These are phyloP conservation scores for Aspergillus sclerotioniger DNA, from an alignment of 495 filamentous ascomycete genomes.

Conservation along the genomic window DNA sequence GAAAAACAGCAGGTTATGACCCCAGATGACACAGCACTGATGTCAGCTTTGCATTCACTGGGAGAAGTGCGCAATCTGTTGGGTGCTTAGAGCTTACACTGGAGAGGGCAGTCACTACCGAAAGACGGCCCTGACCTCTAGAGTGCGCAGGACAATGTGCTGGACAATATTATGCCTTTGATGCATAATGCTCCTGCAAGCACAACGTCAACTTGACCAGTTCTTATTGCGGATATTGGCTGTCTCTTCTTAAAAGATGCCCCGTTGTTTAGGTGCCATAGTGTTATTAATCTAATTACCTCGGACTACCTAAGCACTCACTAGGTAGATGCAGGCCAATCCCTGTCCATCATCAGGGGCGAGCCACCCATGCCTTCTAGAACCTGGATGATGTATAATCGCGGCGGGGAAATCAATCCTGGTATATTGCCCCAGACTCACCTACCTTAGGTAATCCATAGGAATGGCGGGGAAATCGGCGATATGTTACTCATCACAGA, in stretches of 20 bases:
- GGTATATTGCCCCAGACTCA: neutral
- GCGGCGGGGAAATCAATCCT: neutral
- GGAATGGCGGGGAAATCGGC: neutral
- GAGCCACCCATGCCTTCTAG: neutral
- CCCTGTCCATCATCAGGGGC: neutral
- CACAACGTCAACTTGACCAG: too few relatives aligned
- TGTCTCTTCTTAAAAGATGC: too few relatives aligned
- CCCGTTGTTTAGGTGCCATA: neutral
- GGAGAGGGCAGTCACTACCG: too few relatives aligned
- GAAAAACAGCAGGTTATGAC: neutral
- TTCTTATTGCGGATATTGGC: too few relatives aligned
- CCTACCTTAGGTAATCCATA: constrained; percentile 1
- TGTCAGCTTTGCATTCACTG: constrained; percentile 1
- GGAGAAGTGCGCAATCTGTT: neutral
- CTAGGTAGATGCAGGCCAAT: neutral
- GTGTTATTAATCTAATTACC: neutral
- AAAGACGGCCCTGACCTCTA: too few relatives aligned
- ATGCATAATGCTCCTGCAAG: too few relatives aligned
- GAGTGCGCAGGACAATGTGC: too few relatives aligned
- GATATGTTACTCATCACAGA: neutral
- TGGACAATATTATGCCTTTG: too few relatives aligned
- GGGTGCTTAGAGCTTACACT: neutral
- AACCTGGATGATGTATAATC: constrained; percentile 4
- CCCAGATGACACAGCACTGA: neutral
- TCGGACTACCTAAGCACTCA: neutral